Percentiles rank a stretch among this genome's conserved stretches.
Evolutionary conservation across 2,329 filamentous ascomycete species (phyloP).

Genomic region (Verticillium dahliae): DNA sequence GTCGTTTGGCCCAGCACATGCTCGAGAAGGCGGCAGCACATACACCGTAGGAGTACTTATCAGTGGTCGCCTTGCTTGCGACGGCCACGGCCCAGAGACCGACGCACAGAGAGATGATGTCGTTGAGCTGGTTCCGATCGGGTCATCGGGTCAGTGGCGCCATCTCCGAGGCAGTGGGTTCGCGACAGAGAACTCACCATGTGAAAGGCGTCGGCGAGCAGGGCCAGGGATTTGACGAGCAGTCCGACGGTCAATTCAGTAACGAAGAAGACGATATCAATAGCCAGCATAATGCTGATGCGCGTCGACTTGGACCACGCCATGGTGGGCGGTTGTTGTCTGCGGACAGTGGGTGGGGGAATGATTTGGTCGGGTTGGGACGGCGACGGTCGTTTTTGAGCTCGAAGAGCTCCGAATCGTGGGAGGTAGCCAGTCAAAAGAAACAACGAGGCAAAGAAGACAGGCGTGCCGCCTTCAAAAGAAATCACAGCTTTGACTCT

Average conservation of each 20-base stretch:
- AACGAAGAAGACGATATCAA: slow-evolving; percentile 85
- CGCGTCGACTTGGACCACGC: slow-evolving; percentile 86
- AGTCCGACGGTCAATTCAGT: slow-evolving; percentile 83
- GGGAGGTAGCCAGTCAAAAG: slow-evolving; percentile 3
- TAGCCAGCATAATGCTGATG: slow-evolving; percentile 86
- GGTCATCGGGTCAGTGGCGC: background rate
- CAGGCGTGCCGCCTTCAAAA: background rate
- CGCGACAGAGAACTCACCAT: slow-evolving; percentile 57
- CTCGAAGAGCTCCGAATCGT: slow-evolving; percentile 3
- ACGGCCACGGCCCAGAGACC: slow-evolving; percentile 94
- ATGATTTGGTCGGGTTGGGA: background rate
- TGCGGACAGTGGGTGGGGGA: slow-evolving; percentile 1
- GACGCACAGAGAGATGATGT: slow-evolving; percentile 89
- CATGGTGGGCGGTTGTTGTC: slow-evolving; percentile 41
- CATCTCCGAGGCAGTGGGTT: background rate
- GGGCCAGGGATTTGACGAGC: slow-evolving; percentile 80
- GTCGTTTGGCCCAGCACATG: background rate
- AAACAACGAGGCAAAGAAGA: background rate
- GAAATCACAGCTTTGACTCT: background rate
- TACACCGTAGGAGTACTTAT: slow-evolving; percentile 92
- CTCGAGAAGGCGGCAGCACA: slow-evolving; percentile 24
- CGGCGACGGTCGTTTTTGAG: background rate
- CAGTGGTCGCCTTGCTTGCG: slow-evolving; percentile 75
- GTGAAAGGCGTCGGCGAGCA: slow-evolving; percentile 96
- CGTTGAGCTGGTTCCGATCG: slow-evolving; percentile 64